Conservation (phyloP, 2,329 filamentous ascomycete genomes). For the Fusarium camptoceras region DNA sequence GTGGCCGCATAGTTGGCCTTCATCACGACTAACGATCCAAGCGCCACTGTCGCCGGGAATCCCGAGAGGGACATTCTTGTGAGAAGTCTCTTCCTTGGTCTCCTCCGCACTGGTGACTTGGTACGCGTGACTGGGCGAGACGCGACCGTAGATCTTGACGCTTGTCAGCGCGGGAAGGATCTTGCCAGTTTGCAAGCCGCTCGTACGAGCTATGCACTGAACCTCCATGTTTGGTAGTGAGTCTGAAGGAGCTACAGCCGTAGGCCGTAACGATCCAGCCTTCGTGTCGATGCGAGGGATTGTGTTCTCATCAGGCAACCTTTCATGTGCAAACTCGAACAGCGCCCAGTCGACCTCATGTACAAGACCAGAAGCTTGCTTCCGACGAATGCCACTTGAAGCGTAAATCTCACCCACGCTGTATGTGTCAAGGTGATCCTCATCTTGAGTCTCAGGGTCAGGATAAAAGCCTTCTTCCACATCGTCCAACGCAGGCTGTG, state of each 20-base stretch:
- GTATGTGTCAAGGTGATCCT: slow-evolving; percentile 86
- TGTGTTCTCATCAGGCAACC: slow-evolving; percentile 77
- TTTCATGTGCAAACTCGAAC: slow-evolving; percentile 79
- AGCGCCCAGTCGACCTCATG: slow-evolving; percentile 98
- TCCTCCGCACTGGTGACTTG: slow-evolving; percentile 63
- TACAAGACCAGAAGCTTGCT: slow-evolving; percentile 75
- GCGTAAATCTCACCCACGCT: slow-evolving; percentile 87
- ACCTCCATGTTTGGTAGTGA: slow-evolving; percentile 81
- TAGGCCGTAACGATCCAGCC: slow-evolving; percentile 59
- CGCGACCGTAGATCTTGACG: slow-evolving; percentile 88
- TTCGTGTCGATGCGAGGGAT: slow-evolving; percentile 61
- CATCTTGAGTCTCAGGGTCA: slow-evolving; percentile 74
- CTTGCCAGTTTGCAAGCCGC: slow-evolving; percentile 81
- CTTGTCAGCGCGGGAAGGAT: slow-evolving; percentile 83
- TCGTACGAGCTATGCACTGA: slow-evolving; percentile 89
- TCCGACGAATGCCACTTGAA: slow-evolving; percentile 87
- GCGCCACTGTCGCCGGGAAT: slow-evolving; percentile 92
- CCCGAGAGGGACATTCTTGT: slow-evolving; percentile 59
- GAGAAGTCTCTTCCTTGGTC: slow-evolving; percentile 28
- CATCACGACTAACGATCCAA: slow-evolving; percentile 85
- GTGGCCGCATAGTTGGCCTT: slow-evolving; percentile 87
- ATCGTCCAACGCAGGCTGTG: slow-evolving; percentile 91
- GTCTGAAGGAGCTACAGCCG: slow-evolving; percentile 67
- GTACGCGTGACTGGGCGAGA: slow-evolving; percentile 80
- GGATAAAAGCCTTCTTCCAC: slow-evolving; percentile 87